Evolutionary conservation across 257 asterid genomes (phyloP).

Genomic region (Scutellaria barbata): DNA sequence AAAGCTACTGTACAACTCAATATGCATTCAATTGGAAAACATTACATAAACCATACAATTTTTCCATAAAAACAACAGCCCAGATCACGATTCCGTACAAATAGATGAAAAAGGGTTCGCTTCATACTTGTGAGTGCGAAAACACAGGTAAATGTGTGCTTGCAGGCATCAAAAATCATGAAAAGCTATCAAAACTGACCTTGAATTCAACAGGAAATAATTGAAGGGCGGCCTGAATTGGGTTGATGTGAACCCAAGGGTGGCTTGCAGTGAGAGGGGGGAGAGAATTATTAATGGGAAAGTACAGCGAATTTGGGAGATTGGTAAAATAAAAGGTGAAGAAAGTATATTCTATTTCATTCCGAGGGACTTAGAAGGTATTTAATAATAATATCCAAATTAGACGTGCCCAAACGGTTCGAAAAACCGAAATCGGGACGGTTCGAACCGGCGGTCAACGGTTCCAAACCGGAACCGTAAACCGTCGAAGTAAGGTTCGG

Average conservation of each 20-base stretch:
- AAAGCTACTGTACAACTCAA: slow-evolving; percentile 31
- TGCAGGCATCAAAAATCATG: slow-evolving; percentile 31
- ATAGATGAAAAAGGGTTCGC: slow-evolving; percentile 6
- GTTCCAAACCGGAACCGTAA: too few relatives aligned
- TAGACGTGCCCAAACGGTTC: too few relatives aligned
- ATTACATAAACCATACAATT: slow-evolving; percentile 11
- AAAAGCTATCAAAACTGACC: slow-evolving; percentile 18
- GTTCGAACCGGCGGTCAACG: too few relatives aligned
- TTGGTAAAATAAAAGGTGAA: slow-evolving; percentile 27
- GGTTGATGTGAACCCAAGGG: slow-evolving; percentile 14
- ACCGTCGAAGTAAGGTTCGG: too few relatives aligned
- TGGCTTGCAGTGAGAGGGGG: neutral
- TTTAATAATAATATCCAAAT: neutral
- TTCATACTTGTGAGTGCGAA: slow-evolving; percentile 23
- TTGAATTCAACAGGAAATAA: slow-evolving; percentile 28
- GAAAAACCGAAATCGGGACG: too few relatives aligned
- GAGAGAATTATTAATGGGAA: slow-evolving; percentile 29
- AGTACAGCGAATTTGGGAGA: slow-evolving; percentile 23
- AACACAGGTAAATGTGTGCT: slow-evolving; percentile 29
- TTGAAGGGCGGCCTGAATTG: slow-evolving; percentile 24
- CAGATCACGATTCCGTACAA: slow-evolving; percentile 40
- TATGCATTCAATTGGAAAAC: slow-evolving; percentile 31
- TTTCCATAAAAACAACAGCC: slow-evolving; percentile 18
- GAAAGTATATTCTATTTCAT: slow-evolving; percentile 26
- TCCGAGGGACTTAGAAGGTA: neutral